phyloP scores from a whole-genome alignment of 202 grass and related monocot genomes.

The Carex arenaria region DNA sequence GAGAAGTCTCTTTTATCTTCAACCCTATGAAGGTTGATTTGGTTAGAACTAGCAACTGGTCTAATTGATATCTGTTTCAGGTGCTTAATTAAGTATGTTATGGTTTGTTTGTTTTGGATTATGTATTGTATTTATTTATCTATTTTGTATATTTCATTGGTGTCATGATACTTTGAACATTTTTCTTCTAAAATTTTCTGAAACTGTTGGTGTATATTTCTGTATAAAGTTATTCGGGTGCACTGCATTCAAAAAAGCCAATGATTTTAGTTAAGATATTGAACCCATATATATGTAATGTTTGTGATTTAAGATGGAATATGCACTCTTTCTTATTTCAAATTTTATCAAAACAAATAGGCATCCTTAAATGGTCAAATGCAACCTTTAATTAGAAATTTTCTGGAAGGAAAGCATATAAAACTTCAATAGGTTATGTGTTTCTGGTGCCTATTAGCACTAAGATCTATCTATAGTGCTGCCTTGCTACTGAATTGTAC shows the following conservation, averaged over 20 bases:
- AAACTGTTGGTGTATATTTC: not conserved
- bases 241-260: not conserved
- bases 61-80: not conserved
- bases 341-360: not conserved
- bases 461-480: not conserved
- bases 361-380: not conserved
- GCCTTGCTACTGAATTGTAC: not conserved
- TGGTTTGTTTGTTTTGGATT: not conserved
- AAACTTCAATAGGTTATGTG: not conserved
- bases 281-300: not conserved
- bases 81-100: not conserved
- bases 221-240: not conserved
- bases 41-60: not conserved
- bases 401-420: not conserved
- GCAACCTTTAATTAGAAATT: not conserved
- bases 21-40: not conserved
- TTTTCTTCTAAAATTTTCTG: not conserved
- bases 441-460: not conserved
- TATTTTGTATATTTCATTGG: not conserved
- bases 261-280: not conserved
- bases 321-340: not conserved
- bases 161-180: not conserved
- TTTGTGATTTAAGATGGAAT: not conserved
- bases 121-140: no score
- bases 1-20: not conserved